phyloP scores from a whole-genome alignment of 2,329 filamentous ascomycete species.

The Massarina eburnea region DNA sequence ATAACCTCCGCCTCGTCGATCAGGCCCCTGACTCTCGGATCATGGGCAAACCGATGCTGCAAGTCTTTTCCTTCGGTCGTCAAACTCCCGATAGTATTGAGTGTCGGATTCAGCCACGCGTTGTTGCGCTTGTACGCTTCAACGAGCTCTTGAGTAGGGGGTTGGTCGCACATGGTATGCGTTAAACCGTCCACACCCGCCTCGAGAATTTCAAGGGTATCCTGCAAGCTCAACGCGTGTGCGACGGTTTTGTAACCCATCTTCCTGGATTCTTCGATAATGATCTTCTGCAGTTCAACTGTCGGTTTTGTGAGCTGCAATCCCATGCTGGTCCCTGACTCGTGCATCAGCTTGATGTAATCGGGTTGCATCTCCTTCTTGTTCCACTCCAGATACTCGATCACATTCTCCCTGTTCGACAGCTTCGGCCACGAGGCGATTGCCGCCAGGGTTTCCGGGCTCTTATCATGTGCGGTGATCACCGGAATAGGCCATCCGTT shows the following conservation, averaged over 20 bases:
- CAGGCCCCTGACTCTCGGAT: constrained; percentile 37
- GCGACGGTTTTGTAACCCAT: constrained; percentile 44
- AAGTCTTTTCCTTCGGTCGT: constrained; percentile 44
- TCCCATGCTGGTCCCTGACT: constrained; percentile 48
- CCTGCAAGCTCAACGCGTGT: constrained; percentile 43
- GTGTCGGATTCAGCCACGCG: constrained; percentile 48
- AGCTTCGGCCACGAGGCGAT: constrained; percentile 53
- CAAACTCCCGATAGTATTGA: constrained; percentile 43
- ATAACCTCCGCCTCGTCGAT: constrained; percentile 38
- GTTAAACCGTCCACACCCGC: constrained; percentile 49
- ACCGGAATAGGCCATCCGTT: constrained; percentile 55
- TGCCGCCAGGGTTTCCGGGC: constrained; percentile 38
- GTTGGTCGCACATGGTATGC: constrained; percentile 47
- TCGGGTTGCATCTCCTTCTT: constrained; percentile 45
- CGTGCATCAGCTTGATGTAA: constrained; percentile 57
- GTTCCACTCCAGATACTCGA: constrained; percentile 46
- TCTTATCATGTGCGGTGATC: constrained; percentile 43
- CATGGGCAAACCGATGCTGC: constrained; percentile 46
- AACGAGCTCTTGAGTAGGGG: constrained; percentile 42
- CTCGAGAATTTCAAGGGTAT: constrained; percentile 46
- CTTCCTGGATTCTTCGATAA: constrained; percentile 46
- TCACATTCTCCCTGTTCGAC: constrained; percentile 44
- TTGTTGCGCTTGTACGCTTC: constrained; percentile 47
- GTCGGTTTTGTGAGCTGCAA: constrained; percentile 42
- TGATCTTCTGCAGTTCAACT: constrained; percentile 48